Conservation (phyloP, 2,329 filamentous ascomycete species). For the Acarospora socialis region DNA sequence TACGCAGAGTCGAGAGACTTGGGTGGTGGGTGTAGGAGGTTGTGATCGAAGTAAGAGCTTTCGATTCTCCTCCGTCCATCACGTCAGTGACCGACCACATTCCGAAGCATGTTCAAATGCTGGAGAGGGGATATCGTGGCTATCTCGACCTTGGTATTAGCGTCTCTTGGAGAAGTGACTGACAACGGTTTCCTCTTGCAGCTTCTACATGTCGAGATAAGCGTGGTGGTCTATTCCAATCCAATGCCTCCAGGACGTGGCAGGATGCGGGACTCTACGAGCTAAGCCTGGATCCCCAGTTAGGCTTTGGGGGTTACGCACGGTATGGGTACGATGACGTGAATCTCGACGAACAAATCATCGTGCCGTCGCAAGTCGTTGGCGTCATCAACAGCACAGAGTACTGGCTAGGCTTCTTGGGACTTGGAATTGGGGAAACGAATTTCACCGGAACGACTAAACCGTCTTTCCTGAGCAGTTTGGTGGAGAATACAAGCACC, state of each 20-base stretch:
- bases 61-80: too few relatives aligned
- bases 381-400: slow-evolving; percentile 7
- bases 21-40: slow-evolving; percentile 10
- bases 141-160: too few relatives aligned
- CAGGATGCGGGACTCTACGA: slow-evolving; percentile 3
- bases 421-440: slow-evolving; percentile 9
- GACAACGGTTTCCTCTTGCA: too few relatives aligned
- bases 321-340: slow-evolving; percentile 9
- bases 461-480: slow-evolving; percentile 8
- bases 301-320: slow-evolving; percentile 7
- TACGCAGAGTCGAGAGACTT: slow-evolving; percentile 13
- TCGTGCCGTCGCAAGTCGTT: slow-evolving; percentile 8
- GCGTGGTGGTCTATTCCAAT: slow-evolving; percentile 7
- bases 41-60: slow-evolving; percentile 8
- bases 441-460: slow-evolving; percentile 8
- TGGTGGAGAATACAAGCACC: slow-evolving; percentile 10
- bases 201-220: slow-evolving; percentile 5
- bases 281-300: slow-evolving; percentile 6
- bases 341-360: slow-evolving; percentile 4
- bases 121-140: too few relatives aligned
- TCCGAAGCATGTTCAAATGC: too few relatives aligned
- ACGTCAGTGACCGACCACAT: neutral
- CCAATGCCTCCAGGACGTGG: slow-evolving; percentile 11
- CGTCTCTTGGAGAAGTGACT: too few relatives aligned
- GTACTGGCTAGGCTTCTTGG: slow-evolving; percentile 11